Percentiles rank a stretch among this genome's conserved stretches.
phyloP scores from a whole-genome alignment of 148 eudicot species.

The Nepenthes gracilis region DNA sequence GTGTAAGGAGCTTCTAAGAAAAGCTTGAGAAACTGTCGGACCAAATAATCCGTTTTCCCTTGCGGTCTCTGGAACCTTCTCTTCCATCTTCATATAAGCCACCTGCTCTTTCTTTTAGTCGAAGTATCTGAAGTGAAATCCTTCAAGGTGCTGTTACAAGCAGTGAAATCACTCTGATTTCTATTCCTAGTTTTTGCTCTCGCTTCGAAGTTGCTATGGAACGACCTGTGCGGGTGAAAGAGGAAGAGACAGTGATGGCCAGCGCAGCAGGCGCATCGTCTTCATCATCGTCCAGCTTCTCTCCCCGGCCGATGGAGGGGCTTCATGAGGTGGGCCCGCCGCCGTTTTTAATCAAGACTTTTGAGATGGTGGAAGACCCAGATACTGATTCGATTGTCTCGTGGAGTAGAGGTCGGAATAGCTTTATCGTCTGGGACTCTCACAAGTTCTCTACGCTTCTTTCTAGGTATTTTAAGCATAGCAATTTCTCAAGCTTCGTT shows the following conservation, averaged over 20 bases:
- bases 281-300: background rate
- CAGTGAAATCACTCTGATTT: no score
- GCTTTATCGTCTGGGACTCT: slow-evolving; percentile 78
- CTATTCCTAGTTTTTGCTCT: no score
- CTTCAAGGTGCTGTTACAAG: no score
- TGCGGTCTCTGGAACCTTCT: no score
- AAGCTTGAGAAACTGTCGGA: no score
- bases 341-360: slow-evolving; percentile 66
- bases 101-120: no score
- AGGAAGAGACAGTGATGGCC: background rate
- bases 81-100: no score
- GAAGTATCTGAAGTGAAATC: no score
- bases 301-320: slow-evolving; percentile 46
- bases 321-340: slow-evolving; percentile 71
- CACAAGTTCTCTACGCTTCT: slow-evolving; percentile 40
- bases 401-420: slow-evolving; percentile 59
- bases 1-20: no score
- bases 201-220: background rate
- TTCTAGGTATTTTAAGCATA: slow-evolving; percentile 67
- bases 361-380: slow-evolving; percentile 78
- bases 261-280: background rate
- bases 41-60: no score
- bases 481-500: slow-evolving; percentile 77
- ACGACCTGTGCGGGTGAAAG: background rate
- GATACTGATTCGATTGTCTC: slow-evolving; percentile 67